Conservation (phyloP, 2,329 filamentous ascomycete species). For the Cordyceps tenuipes region DNA sequence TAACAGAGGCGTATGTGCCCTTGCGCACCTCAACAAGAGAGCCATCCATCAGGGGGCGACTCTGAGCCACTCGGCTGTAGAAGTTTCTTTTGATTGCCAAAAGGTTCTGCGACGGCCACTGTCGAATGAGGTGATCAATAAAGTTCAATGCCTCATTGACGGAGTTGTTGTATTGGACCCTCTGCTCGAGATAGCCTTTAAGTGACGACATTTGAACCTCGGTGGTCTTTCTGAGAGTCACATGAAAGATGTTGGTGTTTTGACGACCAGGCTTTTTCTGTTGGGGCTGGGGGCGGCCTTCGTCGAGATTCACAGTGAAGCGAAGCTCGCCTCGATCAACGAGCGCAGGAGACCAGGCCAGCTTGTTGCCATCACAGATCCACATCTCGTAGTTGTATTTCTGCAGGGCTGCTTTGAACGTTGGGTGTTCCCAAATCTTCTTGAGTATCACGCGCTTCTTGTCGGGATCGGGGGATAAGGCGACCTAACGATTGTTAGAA, state of each 20-base stretch:
- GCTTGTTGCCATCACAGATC: slow-evolving; percentile 74
- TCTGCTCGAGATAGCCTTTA: slow-evolving; percentile 54
- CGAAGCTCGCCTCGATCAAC: slow-evolving; percentile 41
- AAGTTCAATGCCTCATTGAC: slow-evolving; percentile 82
- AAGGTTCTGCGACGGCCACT: slow-evolving; percentile 61
- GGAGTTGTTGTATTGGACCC: slow-evolving; percentile 51
- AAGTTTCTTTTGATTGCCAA: slow-evolving; percentile 74
- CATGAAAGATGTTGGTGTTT: slow-evolving; percentile 43
- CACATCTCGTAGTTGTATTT: slow-evolving; percentile 39
- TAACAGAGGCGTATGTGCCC: slow-evolving; percentile 80
- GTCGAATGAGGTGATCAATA: slow-evolving; percentile 79
- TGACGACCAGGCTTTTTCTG: slow-evolving; percentile 19
- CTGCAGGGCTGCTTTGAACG: slow-evolving; percentile 47
- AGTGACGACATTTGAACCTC: slow-evolving; percentile 60
- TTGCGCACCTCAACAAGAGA: slow-evolving; percentile 69
- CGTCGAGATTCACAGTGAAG: slow-evolving; percentile 64
- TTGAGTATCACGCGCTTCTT: slow-evolving; percentile 58
- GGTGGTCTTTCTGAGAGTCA: slow-evolving; percentile 59
- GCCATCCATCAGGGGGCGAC: slow-evolving; percentile 46
- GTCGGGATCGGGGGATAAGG: slow-evolving; percentile 53
- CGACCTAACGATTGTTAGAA: slow-evolving; percentile 40
- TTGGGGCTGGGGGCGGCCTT: slow-evolving; percentile 41
- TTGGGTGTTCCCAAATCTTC: slow-evolving; percentile 65
- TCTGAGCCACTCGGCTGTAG: slow-evolving; percentile 50
- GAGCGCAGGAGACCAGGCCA: slow-evolving; percentile 61